Percentiles rank a stretch among this genome's conserved stretches.
phyloP scores from a whole-genome alignment of 2,329 filamentous ascomycete genomes.

The Venturiaceae sp. region DNA sequence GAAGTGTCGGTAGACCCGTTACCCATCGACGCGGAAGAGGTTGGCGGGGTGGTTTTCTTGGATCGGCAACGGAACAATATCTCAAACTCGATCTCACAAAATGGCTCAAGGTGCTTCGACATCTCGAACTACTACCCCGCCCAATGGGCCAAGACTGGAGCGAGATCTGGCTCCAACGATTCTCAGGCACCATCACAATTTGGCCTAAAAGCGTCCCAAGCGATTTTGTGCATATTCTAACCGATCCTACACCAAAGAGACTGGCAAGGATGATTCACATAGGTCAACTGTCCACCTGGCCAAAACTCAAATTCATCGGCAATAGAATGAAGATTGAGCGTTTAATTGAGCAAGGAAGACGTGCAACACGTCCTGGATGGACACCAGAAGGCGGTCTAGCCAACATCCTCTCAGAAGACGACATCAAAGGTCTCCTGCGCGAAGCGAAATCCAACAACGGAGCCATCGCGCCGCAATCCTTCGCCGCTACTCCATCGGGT shows the following conservation, averaged over 20 bases:
- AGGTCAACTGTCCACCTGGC: slow-evolving; percentile 81
- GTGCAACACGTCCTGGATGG: slow-evolving; percentile 25
- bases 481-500: neutral
- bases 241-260: slow-evolving; percentile 66
- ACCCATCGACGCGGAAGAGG: slow-evolving; percentile 88
- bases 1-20: slow-evolving; percentile 83
- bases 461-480: neutral
- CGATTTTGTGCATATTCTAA: slow-evolving; percentile 80
- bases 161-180: slow-evolving; percentile 90
- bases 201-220: slow-evolving; percentile 75
- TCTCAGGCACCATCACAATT: slow-evolving; percentile 89
- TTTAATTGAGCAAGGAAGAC: slow-evolving; percentile 47
- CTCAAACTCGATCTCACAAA: slow-evolving; percentile 95
- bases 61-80: slow-evolving; percentile 85
- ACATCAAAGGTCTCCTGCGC: slow-evolving; percentile 30
- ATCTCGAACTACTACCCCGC: slow-evolving; percentile 82
- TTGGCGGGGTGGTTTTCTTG: slow-evolving; percentile 92
- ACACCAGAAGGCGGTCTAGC: slow-evolving; percentile 21
- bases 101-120: slow-evolving; percentile 90
- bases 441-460: slow-evolving; percentile 18
- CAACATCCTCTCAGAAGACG: slow-evolving; percentile 35
- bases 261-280: slow-evolving; percentile 83
- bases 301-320: slow-evolving; percentile 81
- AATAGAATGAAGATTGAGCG: slow-evolving; percentile 82
- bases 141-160: slow-evolving; percentile 94